Percentiles rank a stretch among this genome's conserved stretches.
Conservation (phyloP, 176 grass and related monocot genomes). For the Bromus sterilis region DNA sequence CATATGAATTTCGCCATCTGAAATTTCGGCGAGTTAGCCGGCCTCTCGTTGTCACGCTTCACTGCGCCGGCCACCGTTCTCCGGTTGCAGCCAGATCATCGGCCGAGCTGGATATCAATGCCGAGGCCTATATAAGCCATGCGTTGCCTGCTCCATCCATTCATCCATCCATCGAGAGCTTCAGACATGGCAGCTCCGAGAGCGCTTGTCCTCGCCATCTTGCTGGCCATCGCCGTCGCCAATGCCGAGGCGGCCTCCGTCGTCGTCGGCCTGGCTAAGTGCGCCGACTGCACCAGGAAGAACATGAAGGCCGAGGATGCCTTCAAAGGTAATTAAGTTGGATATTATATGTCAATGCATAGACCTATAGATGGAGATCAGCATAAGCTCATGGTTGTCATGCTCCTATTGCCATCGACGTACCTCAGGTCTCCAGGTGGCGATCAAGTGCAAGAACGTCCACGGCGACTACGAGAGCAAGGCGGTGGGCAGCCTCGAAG, state of each 20-base stretch:
- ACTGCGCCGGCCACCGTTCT: neutral
- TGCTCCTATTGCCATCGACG: neutral
- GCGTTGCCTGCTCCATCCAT: neutral
- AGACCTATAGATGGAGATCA: neutral
- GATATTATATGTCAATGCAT: neutral
- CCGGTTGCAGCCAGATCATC: neutral
- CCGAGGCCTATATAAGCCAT: neutral
- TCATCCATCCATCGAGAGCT: neutral
- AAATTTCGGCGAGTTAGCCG: neutral
- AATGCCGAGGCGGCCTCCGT: neutral
- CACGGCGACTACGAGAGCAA: neutral
- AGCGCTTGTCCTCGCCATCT: neutral
- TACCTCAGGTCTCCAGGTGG: neutral
- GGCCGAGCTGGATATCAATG: neutral
- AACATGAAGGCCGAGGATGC: neutral
- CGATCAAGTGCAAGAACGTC: neutral
- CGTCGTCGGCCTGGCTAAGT: neutral
- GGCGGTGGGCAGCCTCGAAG: neutral
- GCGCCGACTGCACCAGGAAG: slow-evolving; percentile 4
- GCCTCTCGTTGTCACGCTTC: neutral
- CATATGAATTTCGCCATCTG: too few relatives aligned
- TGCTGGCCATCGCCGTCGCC: neutral
- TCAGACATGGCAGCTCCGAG: neutral
- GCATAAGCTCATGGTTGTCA: neutral
- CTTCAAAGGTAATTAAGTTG: neutral